A percentile compares a stretch with the other conserved stretches of the same genome.
phyloP scores from a whole-genome alignment of 202 grass and related monocot species.

The Saccharum hybrid region DNA sequence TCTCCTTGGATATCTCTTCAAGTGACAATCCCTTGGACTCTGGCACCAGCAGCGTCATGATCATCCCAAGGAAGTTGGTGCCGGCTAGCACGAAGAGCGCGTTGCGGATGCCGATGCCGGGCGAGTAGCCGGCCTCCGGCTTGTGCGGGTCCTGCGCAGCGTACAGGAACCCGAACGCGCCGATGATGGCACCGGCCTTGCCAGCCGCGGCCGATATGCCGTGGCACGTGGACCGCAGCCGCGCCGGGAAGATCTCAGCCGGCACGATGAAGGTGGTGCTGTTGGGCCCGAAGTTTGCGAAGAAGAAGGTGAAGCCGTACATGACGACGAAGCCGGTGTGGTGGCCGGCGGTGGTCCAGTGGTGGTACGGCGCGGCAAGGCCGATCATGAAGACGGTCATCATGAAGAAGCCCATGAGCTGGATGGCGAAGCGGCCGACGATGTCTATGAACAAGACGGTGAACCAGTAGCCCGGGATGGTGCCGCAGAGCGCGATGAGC shows the following conservation, averaged over 20 bases:
- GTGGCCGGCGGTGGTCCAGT: slow-evolving; percentile 64
- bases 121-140: slow-evolving; percentile 49
- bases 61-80: slow-evolving; percentile 39
- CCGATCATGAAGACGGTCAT: slow-evolving; percentile 76
- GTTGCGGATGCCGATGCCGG: slow-evolving; percentile 48
- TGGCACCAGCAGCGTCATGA: slow-evolving; percentile 51
- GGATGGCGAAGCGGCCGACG: slow-evolving; percentile 64
- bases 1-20: slow-evolving; percentile 54
- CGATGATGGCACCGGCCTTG: slow-evolving; percentile 37
- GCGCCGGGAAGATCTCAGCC: slow-evolving; percentile 49
- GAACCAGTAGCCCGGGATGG: slow-evolving; percentile 73
- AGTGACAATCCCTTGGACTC: slow-evolving; percentile 54
- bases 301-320: slow-evolving; percentile 66
- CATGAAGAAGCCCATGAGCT: slow-evolving; percentile 59
- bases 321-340: slow-evolving; percentile 69
- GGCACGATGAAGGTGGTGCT: slow-evolving; percentile 63
- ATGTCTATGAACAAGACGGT: slow-evolving; percentile 59
- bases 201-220: slow-evolving; percentile 45
- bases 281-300: slow-evolving; percentile 66
- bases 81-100: slow-evolving; percentile 50
- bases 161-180: slow-evolving; percentile 63
- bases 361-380: slow-evolving; percentile 65
- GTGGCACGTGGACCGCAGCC: slow-evolving; percentile 60
- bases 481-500: slow-evolving; percentile 69
- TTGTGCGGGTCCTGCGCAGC: slow-evolving; percentile 46